Evolutionary conservation across 2,329 filamentous ascomycete genomes (phyloP), one percentile per base, ranked within the genome.

Genomic region (Diatrype stigma): DNA sequence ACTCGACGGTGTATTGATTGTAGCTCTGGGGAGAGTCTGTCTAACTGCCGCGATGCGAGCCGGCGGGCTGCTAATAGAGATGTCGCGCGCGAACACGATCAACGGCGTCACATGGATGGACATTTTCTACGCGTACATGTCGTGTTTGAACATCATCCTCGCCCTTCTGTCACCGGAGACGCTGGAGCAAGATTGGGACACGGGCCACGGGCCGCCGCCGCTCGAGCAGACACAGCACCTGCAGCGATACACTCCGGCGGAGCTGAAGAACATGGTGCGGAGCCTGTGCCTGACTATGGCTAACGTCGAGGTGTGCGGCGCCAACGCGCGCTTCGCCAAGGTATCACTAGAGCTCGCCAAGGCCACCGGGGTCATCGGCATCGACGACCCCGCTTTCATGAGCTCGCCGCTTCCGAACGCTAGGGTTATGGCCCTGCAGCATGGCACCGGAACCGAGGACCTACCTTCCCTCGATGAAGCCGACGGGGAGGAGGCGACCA

Each of bases 71-170:
- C 51, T 63, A 14, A 50, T 59, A 26, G 35, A 46, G 10, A 30
- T 62, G 46, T 60, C 54, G 57, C 53, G 50, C 6, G 59, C 52
- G 12, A 53, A 49, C 11, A 49, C 42, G 11, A 45, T 63, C 42
- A 60, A 63, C 45, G 60, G 58, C 19, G 50, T 59, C 6, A 56
- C 55, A 5, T 60, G 56, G 58, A 44, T 61, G 23, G 60, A 63
- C 30, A 50, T 60, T 1, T 62, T 56, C 45, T 63, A 58, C 28
- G 57, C 51, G 8, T 57, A 62, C 16, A 47, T 59, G 53, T 48
- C 55, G 4, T 59, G 56, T 48, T 49, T 60, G 30, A 51, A 56
- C 42, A 59, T 63, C 44, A 52, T 54, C 22, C 51, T 63, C n/a
- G 55, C 55, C 7, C 46, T 62, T 14, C 47, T 61, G 6, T 56